Evolutionary conservation across 1,284 basidiomycete genomes (phyloP).

Genomic region (Tranzscheliella williamsii): DNA sequence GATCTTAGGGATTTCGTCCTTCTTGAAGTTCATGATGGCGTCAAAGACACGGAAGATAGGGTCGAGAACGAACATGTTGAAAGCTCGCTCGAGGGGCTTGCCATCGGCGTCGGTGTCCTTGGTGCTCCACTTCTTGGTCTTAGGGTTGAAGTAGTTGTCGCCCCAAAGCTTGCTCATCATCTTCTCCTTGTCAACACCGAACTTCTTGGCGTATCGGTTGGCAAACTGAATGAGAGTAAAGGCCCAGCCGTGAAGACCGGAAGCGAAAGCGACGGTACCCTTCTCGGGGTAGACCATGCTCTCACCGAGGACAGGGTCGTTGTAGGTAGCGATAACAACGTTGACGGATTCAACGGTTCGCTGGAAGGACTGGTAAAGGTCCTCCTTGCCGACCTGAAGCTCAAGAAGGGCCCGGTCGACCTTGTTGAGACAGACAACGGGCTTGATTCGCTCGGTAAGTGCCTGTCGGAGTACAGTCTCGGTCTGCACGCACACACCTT

Average conservation of each 20-base stretch:
- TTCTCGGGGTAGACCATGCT: constrained; percentile 98
- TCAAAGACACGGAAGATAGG: constrained; percentile 99
- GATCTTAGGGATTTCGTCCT: constrained; percentile 80
- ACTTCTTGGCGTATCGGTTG: constrained; percentile 93
- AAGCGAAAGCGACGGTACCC: constrained; percentile 98
- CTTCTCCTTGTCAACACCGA: constrained; percentile 98
- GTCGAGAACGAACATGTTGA: constrained; percentile 86
- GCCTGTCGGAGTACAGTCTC: constrained; percentile 99
- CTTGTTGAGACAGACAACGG: constrained; percentile 99
- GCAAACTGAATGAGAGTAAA: constrained; percentile 99
- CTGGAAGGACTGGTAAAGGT: constrained; percentile 95
- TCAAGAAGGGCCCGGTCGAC: constrained; percentile 99
- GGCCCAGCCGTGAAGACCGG: constrained; percentile 99
- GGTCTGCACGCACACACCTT: constrained; percentile 99
- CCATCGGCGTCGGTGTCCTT: constrained; percentile 78
- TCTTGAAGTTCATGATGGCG: constrained; percentile 99
- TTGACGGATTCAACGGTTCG: constrained; percentile 98
- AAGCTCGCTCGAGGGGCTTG: constrained; percentile 73
- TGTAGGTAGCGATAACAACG: constrained; percentile 98
- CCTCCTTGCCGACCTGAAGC: constrained; percentile 95
- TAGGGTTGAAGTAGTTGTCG: constrained; percentile 99
- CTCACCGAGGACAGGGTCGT: constrained; percentile 92
- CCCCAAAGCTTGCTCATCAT: constrained; percentile 99
- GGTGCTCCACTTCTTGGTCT: constrained; percentile 95
- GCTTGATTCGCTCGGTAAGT: constrained; percentile 97